Percentiles rank a stretch among this genome's conserved stretches.
Conservation (phyloP, 1,284 basidiomycete genomes). For the Irpex lacteus region DNA sequence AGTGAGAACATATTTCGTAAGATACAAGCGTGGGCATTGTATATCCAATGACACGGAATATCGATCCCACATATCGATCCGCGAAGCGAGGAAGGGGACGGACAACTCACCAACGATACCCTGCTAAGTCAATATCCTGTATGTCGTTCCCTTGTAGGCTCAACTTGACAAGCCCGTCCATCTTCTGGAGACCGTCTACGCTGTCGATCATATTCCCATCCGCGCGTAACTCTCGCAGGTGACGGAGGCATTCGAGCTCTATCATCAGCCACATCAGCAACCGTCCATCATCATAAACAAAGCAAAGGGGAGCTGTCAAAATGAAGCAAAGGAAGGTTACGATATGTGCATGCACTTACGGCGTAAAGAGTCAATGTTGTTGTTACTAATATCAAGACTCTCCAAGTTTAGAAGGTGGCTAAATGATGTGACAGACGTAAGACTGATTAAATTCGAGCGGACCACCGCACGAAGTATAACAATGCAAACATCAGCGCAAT, state of each 20-base stretch:
- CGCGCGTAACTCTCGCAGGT: conserved; percentile 86
- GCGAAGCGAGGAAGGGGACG: conserved; percentile 4
- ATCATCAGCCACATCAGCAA: conserved; percentile 12
- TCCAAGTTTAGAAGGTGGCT: conserved; percentile 85
- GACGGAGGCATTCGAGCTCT: conserved; percentile 84
- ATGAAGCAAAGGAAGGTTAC: conserved; percentile 4
- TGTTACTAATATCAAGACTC: conserved; percentile 87
- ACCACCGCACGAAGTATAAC: not conserved
- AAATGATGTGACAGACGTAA: conserved; percentile 88
- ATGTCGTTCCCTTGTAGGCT: conserved; percentile 81
- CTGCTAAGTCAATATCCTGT: conserved; percentile 56
- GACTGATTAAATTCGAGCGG: conserved; percentile 33
- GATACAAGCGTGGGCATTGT: not conserved
- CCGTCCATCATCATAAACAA: conserved; percentile 5
- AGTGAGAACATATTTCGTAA: conserved; percentile 19
- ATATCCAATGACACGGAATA: not conserved
- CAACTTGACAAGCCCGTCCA: conserved; percentile 82
- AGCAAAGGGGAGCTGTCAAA: conserved; percentile 7
- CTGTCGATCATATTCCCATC: conserved; percentile 81
- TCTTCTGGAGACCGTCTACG: conserved; percentile 75
- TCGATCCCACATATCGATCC: not conserved
- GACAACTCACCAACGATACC: conserved; percentile 65
- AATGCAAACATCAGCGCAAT: not conserved
- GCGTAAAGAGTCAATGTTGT: conserved; percentile 82
- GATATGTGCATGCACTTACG: conserved; percentile 52